phyloP scores from a whole-genome alignment of 257 asterid species.

The Fraxinus excelsior region DNA sequence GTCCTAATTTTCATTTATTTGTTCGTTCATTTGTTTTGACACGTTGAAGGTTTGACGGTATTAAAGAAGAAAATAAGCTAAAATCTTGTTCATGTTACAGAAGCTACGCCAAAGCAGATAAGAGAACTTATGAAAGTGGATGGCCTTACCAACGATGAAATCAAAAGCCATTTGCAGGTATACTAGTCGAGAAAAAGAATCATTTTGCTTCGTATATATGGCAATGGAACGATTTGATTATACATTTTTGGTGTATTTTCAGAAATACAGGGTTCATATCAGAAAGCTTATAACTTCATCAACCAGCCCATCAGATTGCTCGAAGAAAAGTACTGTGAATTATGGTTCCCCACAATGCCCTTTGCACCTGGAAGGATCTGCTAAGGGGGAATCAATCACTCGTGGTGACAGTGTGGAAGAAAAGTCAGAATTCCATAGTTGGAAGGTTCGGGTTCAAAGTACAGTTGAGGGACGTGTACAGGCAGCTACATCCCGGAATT shows the following conservation, averaged over 20 bases:
- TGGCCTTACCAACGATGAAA: constrained; percentile 44
- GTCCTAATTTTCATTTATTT: too few species aligned
- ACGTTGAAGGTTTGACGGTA: neutral
- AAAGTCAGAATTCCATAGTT: constrained; percentile 35
- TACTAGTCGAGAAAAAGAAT: too few species aligned
- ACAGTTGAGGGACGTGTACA: too few species aligned
- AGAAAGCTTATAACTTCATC: constrained; percentile 33
- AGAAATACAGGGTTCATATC: constrained; percentile 68
- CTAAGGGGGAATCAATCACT: constrained; percentile 29
- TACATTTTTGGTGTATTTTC: neutral
- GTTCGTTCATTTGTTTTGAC: neutral
- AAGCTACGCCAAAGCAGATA: constrained; percentile 47
- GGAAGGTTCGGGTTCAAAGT: too few species aligned
- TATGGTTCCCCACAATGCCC: constrained; percentile 53
- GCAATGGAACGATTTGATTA: neutral
- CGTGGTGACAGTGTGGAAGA: constrained; percentile 40
- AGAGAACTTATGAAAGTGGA: constrained; percentile 43
- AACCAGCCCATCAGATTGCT: neutral
- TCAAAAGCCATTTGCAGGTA: constrained; percentile 55
- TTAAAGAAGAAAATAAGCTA: neutral
- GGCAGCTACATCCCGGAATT: too few species aligned
- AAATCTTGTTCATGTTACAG: constrained; percentile 21
- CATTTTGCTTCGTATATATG: neutral
- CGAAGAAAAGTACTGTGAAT: constrained; percentile 9
- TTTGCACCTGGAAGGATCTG: constrained; percentile 27